Base-by-base conservation (phyloP, 441 rosid genomes). In the Breynia disticha region DNA sequence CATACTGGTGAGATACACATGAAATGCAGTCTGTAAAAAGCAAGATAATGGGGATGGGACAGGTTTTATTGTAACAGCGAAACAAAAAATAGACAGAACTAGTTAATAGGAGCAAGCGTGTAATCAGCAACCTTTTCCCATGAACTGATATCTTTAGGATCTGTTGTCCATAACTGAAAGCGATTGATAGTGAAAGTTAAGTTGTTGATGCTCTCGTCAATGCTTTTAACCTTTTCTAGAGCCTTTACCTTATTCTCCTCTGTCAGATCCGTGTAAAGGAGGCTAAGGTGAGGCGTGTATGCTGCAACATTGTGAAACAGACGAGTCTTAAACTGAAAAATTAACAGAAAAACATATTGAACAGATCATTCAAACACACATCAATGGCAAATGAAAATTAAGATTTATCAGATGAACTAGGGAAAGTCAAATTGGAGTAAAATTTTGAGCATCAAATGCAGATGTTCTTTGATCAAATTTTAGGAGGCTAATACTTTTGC, bases 251-350 rank as follows among this genome's bases (percentile, higher is more conserved):
- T 90, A 70, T 79, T 86, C 37, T 82, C 84, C 20, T 83, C 89
- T 1, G 79, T 74, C 28, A 87, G 75, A 67, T 82, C 84, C 1
- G 74, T 83, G 19, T 90, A 90, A 1, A 86, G 76, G 22, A 90
- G 66, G 74, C 97, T 90, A 62, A 79, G 57, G 75, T 84, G 97
- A 3, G 95, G 97, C 95, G 84, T 87, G 80, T 86, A 90, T 47
- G 88, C 95, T 90, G 76, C 74, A 51, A 66, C n/a, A 1, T 4
- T 37, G 4, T 11, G 15, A 37, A 11, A 3, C n/a, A 41, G 0
- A 41, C 9, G 3, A 41, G 8, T 28, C 35, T 2, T 28, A 5
- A 28, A 28, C 35, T 28, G 35, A 28, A 35, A n/a, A n/a, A n/a
- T n/a, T 11, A 19, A 46, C 48, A 63, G 11, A 14, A 1, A n/a